A percentile compares a stretch with the other conserved stretches of the same genome.
Conservation (phyloP, 2,329 filamentous ascomycete species). For the Hymenoscyphus fructigenus region DNA sequence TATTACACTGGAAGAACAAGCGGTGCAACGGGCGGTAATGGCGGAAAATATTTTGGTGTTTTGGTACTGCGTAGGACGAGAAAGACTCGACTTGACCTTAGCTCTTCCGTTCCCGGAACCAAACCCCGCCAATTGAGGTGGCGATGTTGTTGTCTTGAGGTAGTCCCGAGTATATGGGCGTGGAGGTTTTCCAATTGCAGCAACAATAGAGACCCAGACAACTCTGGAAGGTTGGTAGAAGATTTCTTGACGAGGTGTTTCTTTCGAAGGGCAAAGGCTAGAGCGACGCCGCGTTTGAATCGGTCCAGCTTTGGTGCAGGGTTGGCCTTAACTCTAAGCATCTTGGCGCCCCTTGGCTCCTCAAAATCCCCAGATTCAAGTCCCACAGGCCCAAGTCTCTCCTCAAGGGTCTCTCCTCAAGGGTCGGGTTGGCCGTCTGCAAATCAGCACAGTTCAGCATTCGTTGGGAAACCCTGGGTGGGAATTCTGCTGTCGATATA, state of each 20-base stretch:
- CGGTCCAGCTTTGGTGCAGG: neutral
- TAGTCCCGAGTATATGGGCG: no score
- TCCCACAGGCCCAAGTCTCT: neutral
- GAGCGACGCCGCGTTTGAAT: neutral
- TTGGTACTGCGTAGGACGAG: neutral
- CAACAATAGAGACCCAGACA: neutral
- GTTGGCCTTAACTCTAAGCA: neutral
- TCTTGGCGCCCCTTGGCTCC: neutral
- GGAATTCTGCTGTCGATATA: no score
- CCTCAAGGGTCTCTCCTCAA: neutral
- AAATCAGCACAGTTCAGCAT: no score
- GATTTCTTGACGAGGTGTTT: neutral
- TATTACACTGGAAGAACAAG: neutral
- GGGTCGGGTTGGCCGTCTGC: no score
- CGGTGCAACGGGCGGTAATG: neutral
- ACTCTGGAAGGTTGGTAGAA: neutral
- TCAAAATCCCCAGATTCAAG: neutral
- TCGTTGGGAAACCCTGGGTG: no score
- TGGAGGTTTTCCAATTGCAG: no score
- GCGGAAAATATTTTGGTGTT: slow-evolving; percentile 3
- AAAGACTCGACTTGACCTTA: neutral
- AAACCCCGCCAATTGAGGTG: neutral
- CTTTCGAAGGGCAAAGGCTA: neutral
- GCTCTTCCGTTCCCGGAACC: neutral
- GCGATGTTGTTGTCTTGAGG: no score